Percentiles rank a stretch among this genome's conserved stretches.
Conservation (phyloP, 495 filamentous ascomycete genomes). For the Penicillium tannophilum region DNA sequence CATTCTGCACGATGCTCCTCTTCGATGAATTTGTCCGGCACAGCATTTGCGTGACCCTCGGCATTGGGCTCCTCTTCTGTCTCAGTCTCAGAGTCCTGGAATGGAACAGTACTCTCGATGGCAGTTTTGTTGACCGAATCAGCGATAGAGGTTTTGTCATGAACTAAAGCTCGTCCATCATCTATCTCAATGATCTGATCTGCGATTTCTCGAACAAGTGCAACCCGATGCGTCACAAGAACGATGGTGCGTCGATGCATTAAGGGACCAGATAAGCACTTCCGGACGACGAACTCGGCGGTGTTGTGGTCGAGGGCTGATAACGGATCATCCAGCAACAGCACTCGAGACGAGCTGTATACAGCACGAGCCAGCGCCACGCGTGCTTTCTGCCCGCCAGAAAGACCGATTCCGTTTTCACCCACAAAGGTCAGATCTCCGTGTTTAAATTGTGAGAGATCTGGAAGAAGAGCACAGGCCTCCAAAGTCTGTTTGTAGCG, state of each 20-base stretch:
- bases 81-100: conserved; percentile 38
- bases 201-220: conserved; percentile 65
- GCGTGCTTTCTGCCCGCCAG: conserved; percentile 71
- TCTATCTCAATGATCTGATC: conserved; percentile 68
- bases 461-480: conserved; percentile 64
- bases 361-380: conserved; percentile 70
- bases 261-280: conserved; percentile 66
- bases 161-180: conserved; percentile 53
- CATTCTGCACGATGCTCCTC: conserved; percentile 77
- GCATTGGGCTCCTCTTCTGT: conserved; percentile 35
- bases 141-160: conserved; percentile 40
- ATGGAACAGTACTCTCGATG: conserved; percentile 16
- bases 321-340: conserved; percentile 71
- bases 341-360: conserved; percentile 64
- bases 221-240: conserved; percentile 77
- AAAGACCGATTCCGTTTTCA: conserved; percentile 68
- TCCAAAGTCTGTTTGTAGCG: conserved; percentile 62
- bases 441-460: conserved; percentile 63
- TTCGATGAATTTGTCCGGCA: conserved; percentile 78
- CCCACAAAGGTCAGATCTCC: conserved; percentile 73
- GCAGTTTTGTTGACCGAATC: conserved; percentile 20
- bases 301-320: conserved; percentile 75
- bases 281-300: conserved; percentile 68
- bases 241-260: conserved; percentile 63
- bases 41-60: conserved; percentile 50